Conservation (phyloP, 2,329 filamentous ascomycete genomes). For the Neopestalotiopsis rosae region DNA sequence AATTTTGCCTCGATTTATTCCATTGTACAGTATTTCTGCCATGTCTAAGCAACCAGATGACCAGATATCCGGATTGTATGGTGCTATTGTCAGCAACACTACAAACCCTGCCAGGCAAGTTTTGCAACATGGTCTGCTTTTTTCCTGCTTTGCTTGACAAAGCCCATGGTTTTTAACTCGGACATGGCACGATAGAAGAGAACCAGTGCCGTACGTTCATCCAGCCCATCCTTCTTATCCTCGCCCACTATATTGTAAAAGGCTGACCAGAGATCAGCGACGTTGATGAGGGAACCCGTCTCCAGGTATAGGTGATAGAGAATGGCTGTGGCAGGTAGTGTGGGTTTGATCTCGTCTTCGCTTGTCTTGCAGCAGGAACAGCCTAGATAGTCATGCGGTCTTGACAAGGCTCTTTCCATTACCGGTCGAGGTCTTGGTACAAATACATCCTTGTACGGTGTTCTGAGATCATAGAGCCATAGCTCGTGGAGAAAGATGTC, state of each 20-base stretch:
- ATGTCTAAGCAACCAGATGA: background rate
- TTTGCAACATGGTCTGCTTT: constrained; percentile 93
- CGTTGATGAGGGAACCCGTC: constrained; percentile 77
- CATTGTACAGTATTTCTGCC: background rate
- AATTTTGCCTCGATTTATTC: constrained; percentile 15
- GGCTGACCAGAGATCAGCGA: constrained; percentile 79
- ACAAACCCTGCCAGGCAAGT: constrained; percentile 73
- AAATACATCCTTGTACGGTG: constrained; percentile 76
- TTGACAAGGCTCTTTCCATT: constrained; percentile 73
- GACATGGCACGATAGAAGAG: constrained; percentile 86
- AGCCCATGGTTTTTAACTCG: constrained; percentile 83
- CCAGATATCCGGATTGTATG: background rate
- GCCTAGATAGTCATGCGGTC: constrained; percentile 78
- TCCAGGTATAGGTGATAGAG: constrained; percentile 82
- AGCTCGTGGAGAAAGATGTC: constrained; percentile 70
- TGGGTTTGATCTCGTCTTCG: constrained; percentile 58
- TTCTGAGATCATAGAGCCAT: constrained; percentile 76
- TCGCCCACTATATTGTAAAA: constrained; percentile 68
- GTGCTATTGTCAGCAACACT: constrained; percentile 22
- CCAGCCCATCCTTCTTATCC: constrained; percentile 46
- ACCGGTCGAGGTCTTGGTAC: constrained; percentile 73
- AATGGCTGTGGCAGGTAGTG: constrained; percentile 73
- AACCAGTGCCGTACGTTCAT: constrained; percentile 67
- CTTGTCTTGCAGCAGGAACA: constrained; percentile 69
- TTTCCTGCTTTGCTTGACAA: constrained; percentile 88